Evolutionary conservation across 345 rosid genomes (phyloP).

Genomic region (Moricandia moricandioides): DNA sequence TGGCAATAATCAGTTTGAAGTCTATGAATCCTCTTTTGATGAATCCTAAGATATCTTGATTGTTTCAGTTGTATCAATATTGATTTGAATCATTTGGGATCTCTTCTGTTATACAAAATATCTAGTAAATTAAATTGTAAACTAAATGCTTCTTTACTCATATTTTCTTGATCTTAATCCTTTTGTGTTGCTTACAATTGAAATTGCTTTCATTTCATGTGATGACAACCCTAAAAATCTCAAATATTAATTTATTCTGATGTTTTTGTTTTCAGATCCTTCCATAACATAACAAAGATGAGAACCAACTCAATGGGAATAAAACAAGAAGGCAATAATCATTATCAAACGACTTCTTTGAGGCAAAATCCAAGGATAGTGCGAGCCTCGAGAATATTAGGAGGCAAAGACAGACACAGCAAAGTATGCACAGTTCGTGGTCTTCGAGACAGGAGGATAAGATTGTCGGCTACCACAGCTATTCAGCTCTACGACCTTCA

Average conservation of each 20-base stretch:
- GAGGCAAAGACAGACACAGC: conserved; percentile 97
- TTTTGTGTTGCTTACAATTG: neutral
- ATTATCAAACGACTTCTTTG: neutral
- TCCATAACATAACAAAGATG: neutral
- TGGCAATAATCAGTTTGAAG: neutral
- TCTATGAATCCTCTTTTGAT: neutral
- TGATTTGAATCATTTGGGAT: neutral
- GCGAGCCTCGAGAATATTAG: conserved; percentile 67
- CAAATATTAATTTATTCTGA: neutral
- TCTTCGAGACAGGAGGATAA: conserved; percentile 75
- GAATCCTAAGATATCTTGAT: neutral
- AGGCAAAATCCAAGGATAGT: conserved; percentile 88
- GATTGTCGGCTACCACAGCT: conserved; percentile 85
- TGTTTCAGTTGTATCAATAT: neutral
- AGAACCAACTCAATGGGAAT: conserved; percentile 2
- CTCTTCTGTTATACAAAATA: neutral
- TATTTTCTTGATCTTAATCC: conserved; percentile 6
- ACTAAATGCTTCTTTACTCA: neutral
- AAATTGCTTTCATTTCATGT: conserved; percentile 2
- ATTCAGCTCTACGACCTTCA: conserved; percentile 85
- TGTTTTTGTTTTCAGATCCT: neutral
- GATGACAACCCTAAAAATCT: neutral
- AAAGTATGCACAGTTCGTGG: conserved; percentile 91
- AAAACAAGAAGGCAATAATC: conserved; percentile 16
- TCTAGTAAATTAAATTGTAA: neutral